Evolutionary conservation across 352 stramenopile species (phyloP), one percentile per base, ranked within the genome.

Genomic region (Pythium utonaiense): DNA sequence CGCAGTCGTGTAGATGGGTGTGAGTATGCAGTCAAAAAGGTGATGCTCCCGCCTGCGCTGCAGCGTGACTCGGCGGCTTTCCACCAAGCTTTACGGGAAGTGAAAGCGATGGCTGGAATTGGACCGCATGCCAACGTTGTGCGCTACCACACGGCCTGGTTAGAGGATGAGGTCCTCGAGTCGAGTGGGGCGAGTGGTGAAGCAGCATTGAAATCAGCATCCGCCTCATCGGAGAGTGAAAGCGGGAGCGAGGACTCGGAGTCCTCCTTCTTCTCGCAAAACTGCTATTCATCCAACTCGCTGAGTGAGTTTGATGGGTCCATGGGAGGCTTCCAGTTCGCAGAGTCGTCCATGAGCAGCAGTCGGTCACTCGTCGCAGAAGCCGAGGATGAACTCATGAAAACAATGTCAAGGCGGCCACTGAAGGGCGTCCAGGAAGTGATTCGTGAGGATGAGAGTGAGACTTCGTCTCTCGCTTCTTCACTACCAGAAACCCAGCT

Each of bases 21-120:
- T 42, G 74, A 75, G 9, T 94, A 91, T 55, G 84, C 84, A 6
- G 69, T 94, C 56, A 94, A 94, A 69, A 88, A 89, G 50, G 82
- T 94, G 3, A 57, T 71, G 33, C 60, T 93, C 14, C 72, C 76
- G 27, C 68, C 62, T 7, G 73, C 67, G 5, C 69, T 80, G 0
- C 71, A 78, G 27, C 45, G 74, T 22, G 68, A 86, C 64, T 69
- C 67, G 12, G 61, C 62, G 12, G 66, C 67, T 19, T 71, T 83
- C 14, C 75, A 83, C 67, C 78, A 91, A 63, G 79, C 77, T 12
- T 52, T 90, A 21, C 82, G 82, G 57, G 82, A 94, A 74, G 80
- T 89, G 28, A 80, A 82, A 7, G 78, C 80, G 3, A 94, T 92
- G 84, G 80, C 82, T 5, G 74, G 70, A 0, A 86, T 94, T 68